Conservation (phyloP, 768 basidiomycete genomes). For the Lactarius pseudohatsudake region DNA sequence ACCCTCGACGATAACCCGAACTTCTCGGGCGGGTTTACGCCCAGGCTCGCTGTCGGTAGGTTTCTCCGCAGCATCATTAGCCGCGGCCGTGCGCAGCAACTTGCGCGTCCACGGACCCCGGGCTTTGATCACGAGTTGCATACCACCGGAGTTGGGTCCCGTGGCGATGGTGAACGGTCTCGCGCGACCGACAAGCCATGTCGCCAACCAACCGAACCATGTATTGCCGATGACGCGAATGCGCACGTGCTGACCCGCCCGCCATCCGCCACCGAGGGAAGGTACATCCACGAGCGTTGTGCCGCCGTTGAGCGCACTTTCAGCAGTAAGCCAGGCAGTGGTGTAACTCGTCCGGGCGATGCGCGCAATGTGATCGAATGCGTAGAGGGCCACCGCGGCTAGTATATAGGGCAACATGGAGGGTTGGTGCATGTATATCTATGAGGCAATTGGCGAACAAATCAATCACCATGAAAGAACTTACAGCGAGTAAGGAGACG, state of each 20-base stretch:
- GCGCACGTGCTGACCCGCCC: slow-evolving; percentile 61
- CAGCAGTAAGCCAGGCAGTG: slow-evolving; percentile 44
- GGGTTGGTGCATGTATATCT: slow-evolving; percentile 28
- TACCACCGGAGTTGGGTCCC: slow-evolving; percentile 42
- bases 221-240: slow-evolving; percentile 47
- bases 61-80: slow-evolving; percentile 37
- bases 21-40: slow-evolving; percentile 24
- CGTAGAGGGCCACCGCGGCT: slow-evolving; percentile 42
- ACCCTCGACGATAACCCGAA: slow-evolving; percentile 51
- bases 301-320: slow-evolving; percentile 42
- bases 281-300: slow-evolving; percentile 50
- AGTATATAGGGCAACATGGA: slow-evolving; percentile 43
- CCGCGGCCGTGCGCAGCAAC: slow-evolving; percentile 39
- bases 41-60: slow-evolving; percentile 18
- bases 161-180: slow-evolving; percentile 49
- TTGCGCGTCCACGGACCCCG: slow-evolving; percentile 50
- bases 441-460: slow-evolving; percentile 5
- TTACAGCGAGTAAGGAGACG: slow-evolving; percentile 39
- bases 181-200: slow-evolving; percentile 20
- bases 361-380: slow-evolving; percentile 48
- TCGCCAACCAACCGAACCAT: slow-evolving; percentile 36
- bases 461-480: background rate
- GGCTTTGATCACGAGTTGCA: slow-evolving; percentile 52
- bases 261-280: slow-evolving; percentile 51
- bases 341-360: slow-evolving; percentile 47